These are phyloP conservation scores for Ascochyta viciae-villosae DNA, from an alignment of 2,329 filamentous ascomycete species.

Conservation along the genomic window DNA sequence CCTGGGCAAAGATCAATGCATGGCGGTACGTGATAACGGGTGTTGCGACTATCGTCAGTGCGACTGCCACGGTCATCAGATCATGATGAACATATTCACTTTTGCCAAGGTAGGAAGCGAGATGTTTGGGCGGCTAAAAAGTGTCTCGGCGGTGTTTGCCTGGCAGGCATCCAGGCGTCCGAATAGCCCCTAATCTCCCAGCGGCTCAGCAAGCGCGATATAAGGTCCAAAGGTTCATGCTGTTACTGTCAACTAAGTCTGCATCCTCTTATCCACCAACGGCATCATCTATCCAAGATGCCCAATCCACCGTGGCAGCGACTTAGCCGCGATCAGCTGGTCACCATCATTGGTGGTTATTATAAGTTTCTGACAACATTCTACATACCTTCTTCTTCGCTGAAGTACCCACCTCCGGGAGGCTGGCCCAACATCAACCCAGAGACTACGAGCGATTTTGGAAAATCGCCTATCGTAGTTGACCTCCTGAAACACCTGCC, in stretches of 20 bases:
- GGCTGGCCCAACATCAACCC: constrained; percentile 20
- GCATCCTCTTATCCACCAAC: not conserved
- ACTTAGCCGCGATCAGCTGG: constrained; percentile 6
- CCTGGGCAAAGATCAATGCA: constrained; percentile 27
- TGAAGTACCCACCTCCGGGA: constrained; percentile 12
- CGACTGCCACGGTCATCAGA: constrained; percentile 16
- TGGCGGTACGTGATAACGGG: constrained; percentile 29
- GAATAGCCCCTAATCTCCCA: not conserved
- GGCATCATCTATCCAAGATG: not conserved
- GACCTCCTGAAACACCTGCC: constrained; percentile 19
- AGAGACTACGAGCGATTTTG: constrained; percentile 1
- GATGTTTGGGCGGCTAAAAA: not conserved
- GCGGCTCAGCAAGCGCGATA: not conserved
- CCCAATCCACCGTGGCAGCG: not conserved
- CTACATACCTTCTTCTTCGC: constrained; percentile 10
- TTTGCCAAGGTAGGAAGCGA: not conserved
- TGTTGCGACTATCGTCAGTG: constrained; percentile 24
- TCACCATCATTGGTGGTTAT: constrained; percentile 16
- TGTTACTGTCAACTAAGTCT: not conserved
- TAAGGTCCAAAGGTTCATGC: not conserved
- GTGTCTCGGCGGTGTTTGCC: not conserved
- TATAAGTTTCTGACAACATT: constrained; percentile 18
- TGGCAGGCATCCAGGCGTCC: not conserved
- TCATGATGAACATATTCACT: not conserved
- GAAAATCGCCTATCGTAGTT: constrained; percentile 9